Percentiles rank a stretch among this genome's conserved stretches.
Conservation (phyloP, 2,329 filamentous ascomycete species). For the Metarhizium rileyi region DNA sequence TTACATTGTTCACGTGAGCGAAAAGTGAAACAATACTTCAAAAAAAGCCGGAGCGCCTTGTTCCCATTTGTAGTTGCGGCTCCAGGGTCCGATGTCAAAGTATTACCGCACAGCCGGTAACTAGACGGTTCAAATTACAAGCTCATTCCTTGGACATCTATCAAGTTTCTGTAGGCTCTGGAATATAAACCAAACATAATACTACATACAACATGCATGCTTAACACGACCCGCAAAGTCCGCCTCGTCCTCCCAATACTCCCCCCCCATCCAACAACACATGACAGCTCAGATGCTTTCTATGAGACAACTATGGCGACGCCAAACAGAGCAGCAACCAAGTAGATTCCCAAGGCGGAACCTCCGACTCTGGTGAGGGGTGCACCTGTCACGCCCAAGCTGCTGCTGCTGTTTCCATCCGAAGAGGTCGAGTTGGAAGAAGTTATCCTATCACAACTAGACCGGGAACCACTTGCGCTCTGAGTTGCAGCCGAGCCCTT, state of each 20-base stretch:
- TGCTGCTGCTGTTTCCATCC: constrained; percentile 8
- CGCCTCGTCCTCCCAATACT: not conserved
- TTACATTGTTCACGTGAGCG: no score
- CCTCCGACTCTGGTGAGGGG: constrained; percentile 31
- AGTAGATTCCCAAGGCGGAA: constrained; percentile 39
- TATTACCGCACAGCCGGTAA: no score
- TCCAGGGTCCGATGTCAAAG: no score
- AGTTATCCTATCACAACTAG: constrained; percentile 49
- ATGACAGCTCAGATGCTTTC: not conserved
- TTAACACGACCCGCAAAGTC: no score
- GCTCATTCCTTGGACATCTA: no score
- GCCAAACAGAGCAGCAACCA: constrained; percentile 39
- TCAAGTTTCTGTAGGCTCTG: no score
- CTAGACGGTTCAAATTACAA: no score
- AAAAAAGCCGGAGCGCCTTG: no score
- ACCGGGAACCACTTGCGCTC: constrained; percentile 34
- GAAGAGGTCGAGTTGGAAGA: constrained; percentile 37
- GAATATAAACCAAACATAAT: no score
- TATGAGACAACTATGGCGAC: constrained; percentile 37
- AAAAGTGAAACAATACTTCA: no score
- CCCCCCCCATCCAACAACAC: not conserved
- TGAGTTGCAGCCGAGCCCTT: constrained; percentile 52
- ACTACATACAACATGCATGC: no score
- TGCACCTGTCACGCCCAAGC: constrained; percentile 27
- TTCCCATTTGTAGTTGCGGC: no score